Evolutionary conservation across 1,139 yeast species (phyloP).

Genomic region (Ogataea hybrid): DNA sequence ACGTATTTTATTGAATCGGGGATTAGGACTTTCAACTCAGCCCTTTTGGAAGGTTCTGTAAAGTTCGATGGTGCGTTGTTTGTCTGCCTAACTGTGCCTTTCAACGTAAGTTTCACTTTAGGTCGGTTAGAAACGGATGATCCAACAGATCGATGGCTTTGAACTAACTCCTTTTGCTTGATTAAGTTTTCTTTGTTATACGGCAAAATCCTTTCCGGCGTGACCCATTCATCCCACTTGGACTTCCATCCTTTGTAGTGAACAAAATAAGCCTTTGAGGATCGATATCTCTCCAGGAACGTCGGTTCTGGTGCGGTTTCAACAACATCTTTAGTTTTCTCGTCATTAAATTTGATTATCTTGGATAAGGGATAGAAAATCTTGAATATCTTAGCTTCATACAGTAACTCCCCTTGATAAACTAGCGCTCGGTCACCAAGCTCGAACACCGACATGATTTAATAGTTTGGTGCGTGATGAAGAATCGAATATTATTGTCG

Average conservation of each 20-base stretch:
- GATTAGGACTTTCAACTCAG: constrained; percentile 54
- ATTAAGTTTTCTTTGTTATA: constrained; percentile 66
- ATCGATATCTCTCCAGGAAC: constrained; percentile 45
- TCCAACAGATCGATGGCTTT: constrained; percentile 4
- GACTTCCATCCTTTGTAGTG: constrained; percentile 97
- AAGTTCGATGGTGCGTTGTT: neutral
- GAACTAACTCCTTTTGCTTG: constrained; percentile 43
- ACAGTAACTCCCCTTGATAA: constrained; percentile 86
- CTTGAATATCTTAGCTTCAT: constrained; percentile 80
- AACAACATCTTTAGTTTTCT: constrained; percentile 21
- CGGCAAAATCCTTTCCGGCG: constrained; percentile 62
- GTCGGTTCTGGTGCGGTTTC: constrained; percentile 30
- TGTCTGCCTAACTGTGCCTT: neutral
- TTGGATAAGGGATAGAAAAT: constrained; percentile 54
- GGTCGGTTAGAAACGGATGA: neutral
- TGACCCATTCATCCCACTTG: constrained; percentile 98
- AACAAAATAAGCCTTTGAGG: constrained; percentile 54
- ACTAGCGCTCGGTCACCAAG: constrained; percentile 47
- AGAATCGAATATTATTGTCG: constrained; percentile 1
- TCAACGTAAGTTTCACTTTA: constrained; percentile 2
- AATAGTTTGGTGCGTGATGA: neutral
- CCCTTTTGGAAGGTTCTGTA: constrained; percentile 33
- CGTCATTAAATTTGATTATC: constrained; percentile 41
- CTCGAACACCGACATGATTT: constrained; percentile 30
- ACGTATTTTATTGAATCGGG: constrained; percentile 67